These are phyloP conservation scores for Suillus fuscotomentosus DNA, from an alignment of 768 basidiomycete species.

Conservation along the genomic window DNA sequence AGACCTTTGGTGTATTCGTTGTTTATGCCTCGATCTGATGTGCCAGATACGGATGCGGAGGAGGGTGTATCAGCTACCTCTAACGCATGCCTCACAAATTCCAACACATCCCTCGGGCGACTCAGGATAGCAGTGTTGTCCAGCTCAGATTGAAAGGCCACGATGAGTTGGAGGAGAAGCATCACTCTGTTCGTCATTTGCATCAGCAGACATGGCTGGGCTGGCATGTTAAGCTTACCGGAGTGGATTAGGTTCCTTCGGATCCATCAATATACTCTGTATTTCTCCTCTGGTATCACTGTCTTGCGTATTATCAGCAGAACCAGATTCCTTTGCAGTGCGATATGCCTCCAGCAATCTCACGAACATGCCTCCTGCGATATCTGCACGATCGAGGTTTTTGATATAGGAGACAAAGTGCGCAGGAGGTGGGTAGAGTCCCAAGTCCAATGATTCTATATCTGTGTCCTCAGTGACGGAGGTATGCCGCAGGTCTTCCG, in stretches of 20 bases:
- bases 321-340: not conserved
- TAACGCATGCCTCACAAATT: constrained; percentile 80
- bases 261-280: constrained; percentile 8
- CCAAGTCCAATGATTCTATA: constrained; percentile 49
- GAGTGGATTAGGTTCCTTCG: constrained; percentile 45
- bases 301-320: constrained; percentile 12
- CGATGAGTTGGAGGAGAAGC: constrained; percentile 74
- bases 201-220: not conserved
- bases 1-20: constrained; percentile 18
- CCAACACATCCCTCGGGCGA: constrained; percentile 71
- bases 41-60: constrained; percentile 5
- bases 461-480: constrained; percentile 43
- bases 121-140: constrained; percentile 57
- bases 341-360: constrained; percentile 71
- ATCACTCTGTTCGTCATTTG: constrained; percentile 35
- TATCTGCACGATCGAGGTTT: constrained; percentile 61
- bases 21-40: not conserved
- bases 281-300: constrained; percentile 30
- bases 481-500: constrained; percentile 42
- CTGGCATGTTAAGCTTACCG: constrained; percentile 34
- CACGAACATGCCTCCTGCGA: constrained; percentile 74
- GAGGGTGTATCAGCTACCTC: constrained; percentile 34
- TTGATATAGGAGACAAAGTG: constrained; percentile 69
- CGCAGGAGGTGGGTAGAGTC: constrained; percentile 70
- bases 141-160: constrained; percentile 76